These are phyloP conservation scores for Lichtheimia ornata DNA, from an alignment of 371 early-diverging fungal genomes.

Conservation along the genomic window DNA sequence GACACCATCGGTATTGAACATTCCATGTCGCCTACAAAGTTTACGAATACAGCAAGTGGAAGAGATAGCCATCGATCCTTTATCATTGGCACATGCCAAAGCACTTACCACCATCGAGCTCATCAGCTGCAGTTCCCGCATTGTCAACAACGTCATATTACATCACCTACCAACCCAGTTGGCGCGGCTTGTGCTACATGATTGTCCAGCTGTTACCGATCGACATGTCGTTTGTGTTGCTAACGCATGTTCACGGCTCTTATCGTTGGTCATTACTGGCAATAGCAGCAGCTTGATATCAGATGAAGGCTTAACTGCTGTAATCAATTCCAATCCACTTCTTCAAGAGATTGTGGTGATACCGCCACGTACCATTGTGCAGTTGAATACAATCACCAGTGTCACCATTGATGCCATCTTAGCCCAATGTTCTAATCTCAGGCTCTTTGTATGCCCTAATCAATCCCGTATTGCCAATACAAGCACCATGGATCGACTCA, in stretches of 20 bases:
- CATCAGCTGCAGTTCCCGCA: neutral
- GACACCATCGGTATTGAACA: too few species aligned
- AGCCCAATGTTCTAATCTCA: neutral
- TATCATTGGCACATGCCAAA: neutral
- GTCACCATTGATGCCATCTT: neutral
- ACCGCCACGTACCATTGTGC: neutral
- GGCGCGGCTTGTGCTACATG: slow-evolving; percentile 1
- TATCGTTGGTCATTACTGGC: neutral
- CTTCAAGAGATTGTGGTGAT: neutral
- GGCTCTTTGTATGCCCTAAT: neutral
- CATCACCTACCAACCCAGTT: neutral
- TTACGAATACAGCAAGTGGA: too few species aligned
- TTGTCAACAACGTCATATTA: neutral
- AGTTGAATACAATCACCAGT: slow-evolving; percentile 1
- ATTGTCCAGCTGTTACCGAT: slow-evolving; percentile 2
- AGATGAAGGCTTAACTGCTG: neutral
- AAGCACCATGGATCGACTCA: neutral
- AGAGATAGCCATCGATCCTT: too few species aligned
- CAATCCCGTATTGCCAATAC: neutral
- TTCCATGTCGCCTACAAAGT: too few species aligned
- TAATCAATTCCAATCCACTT: neutral
- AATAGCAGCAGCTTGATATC: neutral
- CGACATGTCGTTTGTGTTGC: neutral
- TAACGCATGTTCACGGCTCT: neutral
- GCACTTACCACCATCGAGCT: neutral